Conservation (phyloP, 148 eudicot genomes). For the Beta vulgaris region DNA sequence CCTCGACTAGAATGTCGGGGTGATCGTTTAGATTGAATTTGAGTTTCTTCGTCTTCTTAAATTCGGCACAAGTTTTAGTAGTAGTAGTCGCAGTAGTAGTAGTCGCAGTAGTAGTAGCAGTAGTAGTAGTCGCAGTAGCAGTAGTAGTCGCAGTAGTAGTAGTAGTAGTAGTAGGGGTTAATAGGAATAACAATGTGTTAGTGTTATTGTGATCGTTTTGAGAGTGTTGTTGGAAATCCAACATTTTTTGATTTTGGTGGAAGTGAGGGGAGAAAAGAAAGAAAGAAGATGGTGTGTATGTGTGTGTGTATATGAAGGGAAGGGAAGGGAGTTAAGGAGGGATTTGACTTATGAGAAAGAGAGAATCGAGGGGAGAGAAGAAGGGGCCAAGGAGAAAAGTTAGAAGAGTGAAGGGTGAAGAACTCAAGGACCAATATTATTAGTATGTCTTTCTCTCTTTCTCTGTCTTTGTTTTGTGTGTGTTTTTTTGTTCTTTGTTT, state of each 20-base stretch:
- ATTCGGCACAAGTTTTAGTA: too few species aligned
- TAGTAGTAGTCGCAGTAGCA: too few species aligned
- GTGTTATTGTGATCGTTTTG: too few species aligned
- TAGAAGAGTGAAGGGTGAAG: not conserved
- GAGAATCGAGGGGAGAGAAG: conserved; percentile 24
- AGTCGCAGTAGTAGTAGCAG: too few species aligned
- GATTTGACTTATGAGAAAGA: conserved; percentile 3
- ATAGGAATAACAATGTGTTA: too few species aligned
- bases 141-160: too few species aligned
- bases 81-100: too few species aligned
- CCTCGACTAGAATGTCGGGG: conserved; percentile 58
- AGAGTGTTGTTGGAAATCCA: too few species aligned
- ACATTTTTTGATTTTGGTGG: too few species aligned
- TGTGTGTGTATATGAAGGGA: not conserved
- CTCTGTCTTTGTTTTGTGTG: not conserved
- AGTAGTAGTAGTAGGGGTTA: too few species aligned
- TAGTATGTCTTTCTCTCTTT: not conserved
- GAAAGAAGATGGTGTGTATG: not conserved
- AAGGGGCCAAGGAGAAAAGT: conserved; percentile 27
- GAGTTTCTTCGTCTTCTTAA: not conserved
- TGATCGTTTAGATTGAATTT: conserved; percentile 58
- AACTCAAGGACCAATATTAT: conserved; percentile 13
- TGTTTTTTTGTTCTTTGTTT: not conserved
- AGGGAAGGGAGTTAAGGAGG: not conserved
- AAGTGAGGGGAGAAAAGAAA: not conserved